Base-by-base conservation (phyloP, 495 filamentous ascomycete genomes). In the Penicillium taxi region DNA sequence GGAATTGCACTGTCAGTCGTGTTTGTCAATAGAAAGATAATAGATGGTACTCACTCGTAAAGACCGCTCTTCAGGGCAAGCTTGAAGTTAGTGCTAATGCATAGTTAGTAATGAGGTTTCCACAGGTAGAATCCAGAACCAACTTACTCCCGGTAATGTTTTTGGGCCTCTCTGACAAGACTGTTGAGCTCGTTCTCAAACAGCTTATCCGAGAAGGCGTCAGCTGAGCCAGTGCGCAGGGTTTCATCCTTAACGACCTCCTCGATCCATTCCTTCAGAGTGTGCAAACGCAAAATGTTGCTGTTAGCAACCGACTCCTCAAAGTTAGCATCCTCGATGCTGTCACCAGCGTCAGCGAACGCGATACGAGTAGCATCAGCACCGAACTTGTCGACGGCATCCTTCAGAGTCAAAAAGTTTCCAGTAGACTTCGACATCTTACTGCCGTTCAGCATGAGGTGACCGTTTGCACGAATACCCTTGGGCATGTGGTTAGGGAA, bases 361-460 rank as follows among this genome's bases (percentile, higher is more conserved):
- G 89, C 87, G 42, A 98, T 83, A 55, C 90, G 73, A 21, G 84
- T 82, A 12, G 90, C 90, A 62, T 96, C 90, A 6, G 91, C 88
- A 47, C 90, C 91, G 56, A 87, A 98, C 59, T 98, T 98, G 46
- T 81, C 77, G 13, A 89, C 78, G 4, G 85, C 75, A 32, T 94
- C 84, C 44, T 80, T 76, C 17, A 98, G 69, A 14, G 90, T 98
- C 52, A 98, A 71, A 68, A 98, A 98, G 64, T 96, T 96, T 48
- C 90, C 87, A 4, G 86, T 93, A 40, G 75, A 82, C 67, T 98
- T 98, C 59, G 76, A 80, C 91, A 96, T 96, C 71, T 96, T 98
- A 45, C 93, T 85, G 24, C 88, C 89, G 53, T 96, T 96, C 31
- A 96, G 73, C 53, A 93, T 76, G 42, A 96, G 72, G 64, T 95